Evolutionary conservation across 2,329 filamentous ascomycete species (phyloP), one percentile per base, ranked within the genome.

Genomic region (Fusarium napiforme): DNA sequence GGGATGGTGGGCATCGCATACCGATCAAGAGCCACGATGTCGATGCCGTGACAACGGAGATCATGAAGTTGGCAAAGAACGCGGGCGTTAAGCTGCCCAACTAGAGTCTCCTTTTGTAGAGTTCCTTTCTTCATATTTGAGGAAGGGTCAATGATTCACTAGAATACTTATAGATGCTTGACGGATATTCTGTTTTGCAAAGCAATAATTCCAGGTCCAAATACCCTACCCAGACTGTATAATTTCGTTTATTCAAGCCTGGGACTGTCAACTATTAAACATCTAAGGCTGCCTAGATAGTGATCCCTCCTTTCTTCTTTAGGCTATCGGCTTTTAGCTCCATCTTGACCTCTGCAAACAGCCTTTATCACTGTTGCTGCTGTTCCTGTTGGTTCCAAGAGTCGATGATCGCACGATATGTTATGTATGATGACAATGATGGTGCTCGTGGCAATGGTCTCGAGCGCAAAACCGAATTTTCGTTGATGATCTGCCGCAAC

Each of bases 1-100:
- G 93, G 93, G 87, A 93, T 64, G 93, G 92, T 0, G 87, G 85
- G 3, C 93, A 96, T 79, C 83, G 93, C 10, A 84, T 96, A 55
- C 92, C 93, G 4, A 86, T 95, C 67, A 93, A 92, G 84, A 84
- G 82, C 28, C 82, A 81, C 36, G 93, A 95, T 80, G 91, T 95
- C 7, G 84, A 88, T n/a, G 66, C 69, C 23, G 74, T 83, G 7
- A 66, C 73, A 23, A 59, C 52, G 2, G 57, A 73, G 19, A 81
- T 83, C 5, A 37, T 80, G 34, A 73, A 75, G 23, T 50, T 82
- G 39, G 79, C 78, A 26, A 64, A 60, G 42, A 45, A 45, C 19
- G 56, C 53, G 6, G 58, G 63, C 12, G 14, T 67, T 0, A 37
- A 60, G 15, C 16, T 73, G 15, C 60, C 50, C 1, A 73, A 72